A percentile compares a stretch with the other conserved stretches of the same genome.
These are phyloP conservation scores for Botryotinia narcissicola DNA, from an alignment of 2,329 filamentous ascomycete species.

Conservation along the genomic window DNA sequence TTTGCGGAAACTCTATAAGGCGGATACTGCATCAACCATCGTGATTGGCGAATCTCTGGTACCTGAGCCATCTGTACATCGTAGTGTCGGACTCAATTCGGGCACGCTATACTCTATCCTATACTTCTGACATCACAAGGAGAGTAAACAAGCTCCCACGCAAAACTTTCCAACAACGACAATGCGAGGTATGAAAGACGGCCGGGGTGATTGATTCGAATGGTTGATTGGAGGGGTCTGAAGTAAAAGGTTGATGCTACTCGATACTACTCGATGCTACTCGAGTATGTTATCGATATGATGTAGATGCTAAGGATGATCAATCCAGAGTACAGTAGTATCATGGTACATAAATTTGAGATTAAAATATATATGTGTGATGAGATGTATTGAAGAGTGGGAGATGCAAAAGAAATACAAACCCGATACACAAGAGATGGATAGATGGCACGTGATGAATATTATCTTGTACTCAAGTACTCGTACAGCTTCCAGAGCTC, in stretches of 20 bases:
- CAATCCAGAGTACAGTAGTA: neutral
- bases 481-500: neutral
- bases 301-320: neutral
- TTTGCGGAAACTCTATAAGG: neutral
- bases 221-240: neutral
- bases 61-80: neutral
- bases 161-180: neutral
- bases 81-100: constrained; percentile 20
- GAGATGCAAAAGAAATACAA: no score
- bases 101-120: neutral
- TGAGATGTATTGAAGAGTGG: no score
- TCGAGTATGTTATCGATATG: neutral
- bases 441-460: neutral
- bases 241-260: neutral
- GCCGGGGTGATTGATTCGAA: neutral
- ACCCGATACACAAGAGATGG: neutral
- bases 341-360: neutral
- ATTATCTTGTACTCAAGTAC: neutral
- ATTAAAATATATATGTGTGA: neutral
- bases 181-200: neutral
- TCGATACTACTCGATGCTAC: neutral
- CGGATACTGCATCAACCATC: neutral
- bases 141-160: neutral
- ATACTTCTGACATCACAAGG: constrained; percentile 12
- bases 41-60: constrained; percentile 7